Conservation (phyloP, 176 grass and related monocot species). For the Triticum dicoccoides region DNA sequence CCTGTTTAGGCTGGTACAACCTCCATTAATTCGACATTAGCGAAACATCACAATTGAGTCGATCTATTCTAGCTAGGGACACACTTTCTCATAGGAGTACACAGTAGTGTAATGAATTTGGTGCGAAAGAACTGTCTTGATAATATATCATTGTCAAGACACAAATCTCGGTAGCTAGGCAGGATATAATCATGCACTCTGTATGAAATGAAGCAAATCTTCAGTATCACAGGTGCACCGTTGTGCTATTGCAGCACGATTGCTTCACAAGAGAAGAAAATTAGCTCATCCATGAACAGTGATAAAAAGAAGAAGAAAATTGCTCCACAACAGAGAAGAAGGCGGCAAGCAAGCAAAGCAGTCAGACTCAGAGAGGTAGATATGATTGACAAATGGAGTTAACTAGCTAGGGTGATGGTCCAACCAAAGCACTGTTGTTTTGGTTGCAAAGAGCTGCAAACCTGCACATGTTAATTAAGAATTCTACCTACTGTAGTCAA, state of each 20-base stretch:
- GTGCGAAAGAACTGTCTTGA: conserved; percentile 12
- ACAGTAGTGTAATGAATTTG: background rate
- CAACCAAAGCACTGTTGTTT: background rate
- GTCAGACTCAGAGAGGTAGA: background rate
- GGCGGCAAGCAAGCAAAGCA: background rate
- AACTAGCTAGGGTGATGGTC: background rate
- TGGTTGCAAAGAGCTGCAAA: background rate
- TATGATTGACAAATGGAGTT: background rate
- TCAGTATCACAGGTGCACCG: background rate
- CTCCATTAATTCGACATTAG: conserved; percentile 3
- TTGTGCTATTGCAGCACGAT: background rate
- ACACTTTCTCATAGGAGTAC: background rate
- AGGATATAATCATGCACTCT: background rate
- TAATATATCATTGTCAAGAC: background rate
- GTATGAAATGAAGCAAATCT: background rate
- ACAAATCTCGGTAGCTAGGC: background rate
- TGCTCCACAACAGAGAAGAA: background rate
- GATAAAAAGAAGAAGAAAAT: background rate
- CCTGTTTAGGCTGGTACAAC: background rate
- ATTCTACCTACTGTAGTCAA: background rate
- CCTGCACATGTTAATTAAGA: conserved; percentile 4
- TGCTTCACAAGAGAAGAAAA: background rate
- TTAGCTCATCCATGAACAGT: background rate
- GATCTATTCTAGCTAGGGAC: background rate
- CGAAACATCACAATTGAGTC: background rate